Base-by-base conservation (phyloP, 1,284 basidiomycete species). In the Ustilago xerochloae region DNA sequence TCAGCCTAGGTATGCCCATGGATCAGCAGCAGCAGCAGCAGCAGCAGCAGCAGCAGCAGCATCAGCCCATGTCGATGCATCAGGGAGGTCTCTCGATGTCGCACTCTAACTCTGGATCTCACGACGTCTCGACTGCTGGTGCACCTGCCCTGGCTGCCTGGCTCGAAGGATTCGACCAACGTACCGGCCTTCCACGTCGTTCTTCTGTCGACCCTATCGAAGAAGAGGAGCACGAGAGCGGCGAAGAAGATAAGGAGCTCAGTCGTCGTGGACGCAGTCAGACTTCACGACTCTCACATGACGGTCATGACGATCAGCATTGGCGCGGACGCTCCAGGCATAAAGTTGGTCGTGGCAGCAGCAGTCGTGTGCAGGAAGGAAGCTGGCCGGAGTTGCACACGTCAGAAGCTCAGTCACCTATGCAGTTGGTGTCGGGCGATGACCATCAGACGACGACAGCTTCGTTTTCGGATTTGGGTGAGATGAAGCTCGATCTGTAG, bases 181-280 rank as follows among this genome's bases (percentile, higher is more conserved):
- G 73, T 9, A 75, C 73, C 2, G 73, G 73, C 6, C 68, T 75
- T 10, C 73, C 73, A 13, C 68, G 73, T 12, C 73, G 73, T 6
- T 75, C 73, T 1, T 75, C 73, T 1, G 73, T 75, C 18, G 73
- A 75, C n/a, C 73, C 73, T 39, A 75, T 75, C 43, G 68, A 71
- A 28, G 73, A 75, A 45, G 73, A 75, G 33, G 72, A 75, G 58
- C 47, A 70, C 52, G 55, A 75, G 49, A 64, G 56, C 39, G 67
- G 60, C 7, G 58, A 66, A 24, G 63, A 63, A 26, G 67, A 70
- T 50, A 63, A 66, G 24, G 72, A 75, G 54, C 72, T 67, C 24
- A 63, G 60, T 41, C 56, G 52, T 3, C 72, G 72, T 24, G 63
- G 67, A 30, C 66, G 67, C 26, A 67, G 62, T 26, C 58, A 61